Base-by-base conservation (phyloP, 768 basidiomycete species). In the Boletus pseudopeckii region DNA sequence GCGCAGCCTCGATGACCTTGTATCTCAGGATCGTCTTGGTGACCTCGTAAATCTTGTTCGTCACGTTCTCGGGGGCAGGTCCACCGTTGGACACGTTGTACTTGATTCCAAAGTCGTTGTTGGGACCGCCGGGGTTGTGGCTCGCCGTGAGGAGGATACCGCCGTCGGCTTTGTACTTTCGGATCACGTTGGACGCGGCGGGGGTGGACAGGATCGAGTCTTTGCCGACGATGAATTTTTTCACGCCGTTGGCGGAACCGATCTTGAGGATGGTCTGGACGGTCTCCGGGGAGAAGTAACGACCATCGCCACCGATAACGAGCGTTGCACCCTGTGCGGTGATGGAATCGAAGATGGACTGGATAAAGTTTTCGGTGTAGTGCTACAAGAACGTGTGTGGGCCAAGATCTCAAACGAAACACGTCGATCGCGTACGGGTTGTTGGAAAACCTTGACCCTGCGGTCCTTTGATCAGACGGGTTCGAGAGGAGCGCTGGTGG, bases 341-440 rank as follows among this genome's bases (percentile, higher is more conserved):
- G 73, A 98, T 91, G 50, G 95, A 90, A 72, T 90, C 84, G 65
- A 95, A 81, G 77, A 93, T 99, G 61, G 96, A 74, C 72, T 98
- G 96, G 53, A 98, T 71, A 64, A 99, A 99, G 79, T 98, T 99
- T 75, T 98, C 97, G 42, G 97, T 99, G 76, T 98, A 99, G 78
- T 98, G 86, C 92, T 94, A 50, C 50, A 52, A 33, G 56, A 32
- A 38, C n/a, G 50, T 5, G 30, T 24, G 52, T 55, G 43, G 50
- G 32, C 39, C 30, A 32, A 32, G 37, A 39, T 56, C 18, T 55
- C 18, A 26, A n/a, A 43, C 38, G 30, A 20, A 49, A 34, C 39
- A 50, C 45, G 59, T 59, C 64, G 32, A 65, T 58, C 58, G 54
- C 79, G 59, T 62, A 92, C 93, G 83, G 91, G 81, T 72, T 98